Conservation (phyloP, 805 yeast species). For the Zygosaccharomyces gambellarensis region DNA sequence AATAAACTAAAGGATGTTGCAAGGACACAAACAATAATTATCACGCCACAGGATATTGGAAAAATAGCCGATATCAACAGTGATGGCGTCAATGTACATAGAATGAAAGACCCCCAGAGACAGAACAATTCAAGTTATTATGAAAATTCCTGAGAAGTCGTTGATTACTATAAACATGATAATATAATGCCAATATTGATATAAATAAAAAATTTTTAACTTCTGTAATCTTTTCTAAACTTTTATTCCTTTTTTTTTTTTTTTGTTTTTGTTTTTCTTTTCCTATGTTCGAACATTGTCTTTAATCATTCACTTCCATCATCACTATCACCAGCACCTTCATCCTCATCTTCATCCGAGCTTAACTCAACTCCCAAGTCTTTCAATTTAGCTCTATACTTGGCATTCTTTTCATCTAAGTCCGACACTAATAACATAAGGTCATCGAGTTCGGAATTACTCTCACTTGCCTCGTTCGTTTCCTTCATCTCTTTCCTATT, state of each 20-base stretch:
- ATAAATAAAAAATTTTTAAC: background rate
- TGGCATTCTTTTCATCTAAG: conserved; percentile 60
- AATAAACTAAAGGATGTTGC: conserved; percentile 55
- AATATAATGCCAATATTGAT: background rate
- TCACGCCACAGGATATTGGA: conserved; percentile 88
- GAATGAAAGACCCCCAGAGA: conserved; percentile 44
- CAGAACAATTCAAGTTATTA: conserved; percentile 26
- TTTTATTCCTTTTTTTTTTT: background rate
- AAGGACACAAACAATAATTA: conserved; percentile 80
- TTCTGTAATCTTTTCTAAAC: background rate
- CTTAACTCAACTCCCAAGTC: conserved; percentile 56
- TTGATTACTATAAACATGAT: background rate
- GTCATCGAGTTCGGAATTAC: conserved; percentile 48
- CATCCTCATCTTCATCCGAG: conserved; percentile 67
- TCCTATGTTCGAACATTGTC: background rate
- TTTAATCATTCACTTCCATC: background rate
- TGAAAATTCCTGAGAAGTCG: background rate
- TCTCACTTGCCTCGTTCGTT: conserved; percentile 12
- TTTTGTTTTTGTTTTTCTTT: background rate
- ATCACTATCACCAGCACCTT: conserved; percentile 47
- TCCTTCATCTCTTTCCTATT: conserved; percentile 10
- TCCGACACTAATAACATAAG: conserved; percentile 72
- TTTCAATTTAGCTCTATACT: conserved; percentile 50
- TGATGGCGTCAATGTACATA: conserved; percentile 57
- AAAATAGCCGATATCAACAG: conserved; percentile 58